A percentile compares a stretch with the other conserved stretches of the same genome.
Evolutionary conservation across 164 flowering plant species (phyloP).

Genomic region (Magnolia officinalis): DNA sequence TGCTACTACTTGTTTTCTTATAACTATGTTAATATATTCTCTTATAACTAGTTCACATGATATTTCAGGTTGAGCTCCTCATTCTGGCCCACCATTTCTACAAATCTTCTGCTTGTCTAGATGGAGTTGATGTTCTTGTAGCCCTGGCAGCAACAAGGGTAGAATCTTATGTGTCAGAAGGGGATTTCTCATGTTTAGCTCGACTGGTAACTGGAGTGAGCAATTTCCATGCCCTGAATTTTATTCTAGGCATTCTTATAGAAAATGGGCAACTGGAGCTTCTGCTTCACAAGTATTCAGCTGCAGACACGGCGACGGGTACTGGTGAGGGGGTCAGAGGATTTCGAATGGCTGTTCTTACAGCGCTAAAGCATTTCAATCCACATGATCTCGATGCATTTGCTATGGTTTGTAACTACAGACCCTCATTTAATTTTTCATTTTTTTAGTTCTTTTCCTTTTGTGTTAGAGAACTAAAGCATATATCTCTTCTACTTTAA

Average conservation of each 20-base stretch:
- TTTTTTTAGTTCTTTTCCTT: background rate
- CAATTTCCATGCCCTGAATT: constrained; percentile 91
- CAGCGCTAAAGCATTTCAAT: constrained; percentile 84
- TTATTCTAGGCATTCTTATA: constrained; percentile 91
- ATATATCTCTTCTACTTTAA: background rate
- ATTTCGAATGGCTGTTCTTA: constrained; percentile 93
- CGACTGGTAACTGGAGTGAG: constrained; percentile 96
- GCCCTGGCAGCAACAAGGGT: constrained; percentile 98
- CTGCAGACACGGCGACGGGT: constrained; percentile 68
- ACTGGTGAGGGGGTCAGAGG: constrained; percentile 86
- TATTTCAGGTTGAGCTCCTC: constrained; percentile 92
- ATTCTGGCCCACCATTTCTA: constrained; percentile 97
- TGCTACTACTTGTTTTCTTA: background rate
- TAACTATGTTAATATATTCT: background rate
- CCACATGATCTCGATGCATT: constrained; percentile 87
- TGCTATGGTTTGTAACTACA: constrained; percentile 67
- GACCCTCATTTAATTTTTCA: background rate
- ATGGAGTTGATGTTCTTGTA: constrained; percentile 99
- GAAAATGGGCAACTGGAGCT: constrained; percentile 96
- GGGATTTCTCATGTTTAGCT: constrained; percentile 96
- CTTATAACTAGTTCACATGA: constrained; percentile 4
- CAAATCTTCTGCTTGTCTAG: constrained; percentile 95
- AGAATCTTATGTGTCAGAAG: constrained; percentile 94
- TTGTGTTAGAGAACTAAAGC: background rate
- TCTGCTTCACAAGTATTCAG: constrained; percentile 92